Base-by-base conservation (phyloP, 805 yeast genomes). In the Vanderwaltozyma tropicalis region DNA sequence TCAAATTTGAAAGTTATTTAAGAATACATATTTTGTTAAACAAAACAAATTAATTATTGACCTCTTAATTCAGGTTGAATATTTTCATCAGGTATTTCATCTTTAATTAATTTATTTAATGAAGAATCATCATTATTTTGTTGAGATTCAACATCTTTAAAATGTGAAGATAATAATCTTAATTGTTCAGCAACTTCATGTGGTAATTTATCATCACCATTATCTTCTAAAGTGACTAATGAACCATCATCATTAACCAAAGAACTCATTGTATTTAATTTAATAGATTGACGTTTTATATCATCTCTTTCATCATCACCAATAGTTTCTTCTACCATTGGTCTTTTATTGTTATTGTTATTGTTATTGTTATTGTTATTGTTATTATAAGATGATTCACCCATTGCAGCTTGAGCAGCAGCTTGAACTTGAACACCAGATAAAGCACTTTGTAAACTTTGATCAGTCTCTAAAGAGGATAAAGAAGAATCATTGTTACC, bases 31-130 rank as follows among this genome's bases (percentile, higher is more conserved):
- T 7, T 7, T 6, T 28, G 12, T 17, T 7, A 29, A 4, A 16
- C 4, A 28, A 8, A 14, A 9, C 8, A 13, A 14, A 14, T 14
- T 4, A 29, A 13, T 17, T 37, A 58, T 28, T 56, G 58, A 11
- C 56, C 60, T 44, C 62, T 53, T 37, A 59, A 43, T 43, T 57
- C 62, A 10, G 63, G 63, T 41, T 59, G 63, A 36, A 59, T 59
- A 34, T 59, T 59, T 37, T 57, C 63, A 34, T 57, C 62, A 1
- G 57, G 44, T 20, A 51, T 51, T 20, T 50, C 57, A 13, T 46
- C 52, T 22, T 54, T 28, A 14, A 37, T 36, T 19, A 31, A 36
- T 14, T 40, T 39, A n/a, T 37, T 41, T 16, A 46, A 35, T 6
- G 31, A 12, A 21, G 41, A 46, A 31, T 46, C 45, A 22, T 46